Conservation (phyloP, 768 basidiomycete species). For the Phanerochaete sordida region DNA sequence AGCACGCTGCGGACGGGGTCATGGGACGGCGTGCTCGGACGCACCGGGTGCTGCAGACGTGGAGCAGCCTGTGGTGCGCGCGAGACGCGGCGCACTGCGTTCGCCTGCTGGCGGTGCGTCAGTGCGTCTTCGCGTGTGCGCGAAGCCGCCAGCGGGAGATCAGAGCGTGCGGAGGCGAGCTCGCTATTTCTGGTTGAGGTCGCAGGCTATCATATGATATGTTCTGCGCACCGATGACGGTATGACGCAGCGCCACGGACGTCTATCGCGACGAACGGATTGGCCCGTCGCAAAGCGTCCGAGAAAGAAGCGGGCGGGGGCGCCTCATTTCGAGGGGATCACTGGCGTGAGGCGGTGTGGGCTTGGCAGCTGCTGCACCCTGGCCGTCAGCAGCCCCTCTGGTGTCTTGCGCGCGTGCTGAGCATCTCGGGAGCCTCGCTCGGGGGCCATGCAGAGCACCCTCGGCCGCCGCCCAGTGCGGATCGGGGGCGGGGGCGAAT, state of each 20-base stretch:
- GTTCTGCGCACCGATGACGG: neutral
- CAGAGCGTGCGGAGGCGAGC: neutral
- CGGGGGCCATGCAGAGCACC: neutral
- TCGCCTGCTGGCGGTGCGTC: neutral
- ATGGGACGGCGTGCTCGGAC: neutral
- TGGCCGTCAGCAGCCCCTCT: neutral
- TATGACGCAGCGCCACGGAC: neutral
- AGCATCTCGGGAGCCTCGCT: neutral
- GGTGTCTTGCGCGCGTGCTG: neutral
- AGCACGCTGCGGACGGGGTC: too few relatives aligned
- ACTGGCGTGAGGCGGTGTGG: neutral
- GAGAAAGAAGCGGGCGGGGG: neutral
- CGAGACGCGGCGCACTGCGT: neutral
- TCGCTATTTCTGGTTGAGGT: neutral
- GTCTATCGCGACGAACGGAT: neutral
- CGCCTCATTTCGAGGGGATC: neutral
- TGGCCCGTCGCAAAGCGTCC: neutral
- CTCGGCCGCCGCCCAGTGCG: neutral
- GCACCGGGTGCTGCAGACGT: too few relatives aligned
- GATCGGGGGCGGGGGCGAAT: neutral
- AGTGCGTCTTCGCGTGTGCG: neutral
- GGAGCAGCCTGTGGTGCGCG: neutral
- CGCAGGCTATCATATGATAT: neutral
- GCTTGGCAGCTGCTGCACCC: neutral
- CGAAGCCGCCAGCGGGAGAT: neutral